These are phyloP conservation scores for Vicia faba DNA, from an alignment of 306 rosid genomes.

Conservation along the genomic window DNA sequence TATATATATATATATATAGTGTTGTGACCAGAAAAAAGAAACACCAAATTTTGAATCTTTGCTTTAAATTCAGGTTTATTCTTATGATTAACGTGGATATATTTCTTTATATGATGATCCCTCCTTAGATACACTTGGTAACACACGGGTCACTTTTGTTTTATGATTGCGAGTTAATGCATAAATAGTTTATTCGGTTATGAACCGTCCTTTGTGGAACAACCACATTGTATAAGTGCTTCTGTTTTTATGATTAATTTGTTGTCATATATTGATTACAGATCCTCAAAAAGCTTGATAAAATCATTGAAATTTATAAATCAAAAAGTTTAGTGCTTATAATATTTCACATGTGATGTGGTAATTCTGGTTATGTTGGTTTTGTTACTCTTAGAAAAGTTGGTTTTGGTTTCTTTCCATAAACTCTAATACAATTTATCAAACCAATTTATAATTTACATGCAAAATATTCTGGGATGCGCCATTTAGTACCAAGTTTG, in stretches of 20 bases:
- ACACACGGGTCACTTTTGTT: background rate
- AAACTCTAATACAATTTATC: no score
- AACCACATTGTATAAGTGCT: no score
- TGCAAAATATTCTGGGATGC: no score
- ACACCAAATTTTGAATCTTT: conserved; percentile 42
- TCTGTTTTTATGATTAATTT: background rate
- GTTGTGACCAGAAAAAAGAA: conserved; percentile 47
- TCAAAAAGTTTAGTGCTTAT: conserved; percentile 16
- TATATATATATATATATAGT: conserved; percentile 54
- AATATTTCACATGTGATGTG: background rate
- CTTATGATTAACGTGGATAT: background rate
- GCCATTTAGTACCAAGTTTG: no score
- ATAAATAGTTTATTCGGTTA: no score
- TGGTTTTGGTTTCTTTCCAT: no score
- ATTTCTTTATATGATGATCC: conserved; percentile 6
- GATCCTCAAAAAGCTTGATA: background rate
- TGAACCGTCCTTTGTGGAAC: no score
- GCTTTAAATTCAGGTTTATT: conserved; percentile 8
- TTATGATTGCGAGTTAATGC: no score
- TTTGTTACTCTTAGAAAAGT: conserved; percentile 2
- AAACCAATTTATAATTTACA: no score
- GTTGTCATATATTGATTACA: background rate
- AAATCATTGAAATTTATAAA: conserved; percentile 10
- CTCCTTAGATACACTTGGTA: background rate
- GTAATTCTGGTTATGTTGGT: conserved; percentile 31